Base-by-base conservation (phyloP, 2,329 filamentous ascomycete genomes). In the Fusarium pininemorale region DNA sequence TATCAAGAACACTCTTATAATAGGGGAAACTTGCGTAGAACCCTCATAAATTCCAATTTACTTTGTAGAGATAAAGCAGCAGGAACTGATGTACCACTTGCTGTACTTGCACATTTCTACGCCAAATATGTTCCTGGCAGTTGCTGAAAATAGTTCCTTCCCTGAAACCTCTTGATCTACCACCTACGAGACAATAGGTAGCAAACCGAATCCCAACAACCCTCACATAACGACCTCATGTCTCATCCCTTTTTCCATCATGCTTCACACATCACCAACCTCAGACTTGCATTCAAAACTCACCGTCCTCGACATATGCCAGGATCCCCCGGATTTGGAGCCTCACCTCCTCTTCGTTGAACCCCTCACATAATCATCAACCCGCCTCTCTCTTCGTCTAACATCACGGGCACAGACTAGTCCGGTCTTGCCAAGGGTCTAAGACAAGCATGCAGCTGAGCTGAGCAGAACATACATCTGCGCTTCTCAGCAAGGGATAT, bases 361-460 rank as follows among this genome's bases (percentile, higher is more conserved):
- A 35, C 66, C 67, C 73, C 68, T 77, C 73, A 42, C 75, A 66
- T 75, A 48, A 12, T 30, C 22, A 38, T 44, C 26, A 72, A 47
- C 62, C 39, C 39, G 50, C 45, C 39, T 57, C 42, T 60, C 56
- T n/a, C 55, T 39, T 42, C 42, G 32, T 59, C 37, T 58, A 54
- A 53, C 42, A 60, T 48, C 35, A 56, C 58, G 18, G 48, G 44
- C 45, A 53, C 54, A 35, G 51, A 54, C 50, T 65, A 63, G 51
- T 64, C 50, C 55, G 45, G 62, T 37, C 37, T 32, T 51, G 28
- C 32, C 28, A 65, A 72, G 63, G 59, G 58, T 75, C 64, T 63
- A 69, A 77, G 68, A 70, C 75, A 77, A 35, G 51, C 67, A 66
- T 63, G 35, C 35, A 37, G 62, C 45, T 55, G 57, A 47, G 50